A percentile compares a stretch with the other conserved stretches of the same genome.
These are phyloP conservation scores for Fomitopsis palustris DNA, from an alignment of 1,284 basidiomycete species.

Conservation along the genomic window DNA sequence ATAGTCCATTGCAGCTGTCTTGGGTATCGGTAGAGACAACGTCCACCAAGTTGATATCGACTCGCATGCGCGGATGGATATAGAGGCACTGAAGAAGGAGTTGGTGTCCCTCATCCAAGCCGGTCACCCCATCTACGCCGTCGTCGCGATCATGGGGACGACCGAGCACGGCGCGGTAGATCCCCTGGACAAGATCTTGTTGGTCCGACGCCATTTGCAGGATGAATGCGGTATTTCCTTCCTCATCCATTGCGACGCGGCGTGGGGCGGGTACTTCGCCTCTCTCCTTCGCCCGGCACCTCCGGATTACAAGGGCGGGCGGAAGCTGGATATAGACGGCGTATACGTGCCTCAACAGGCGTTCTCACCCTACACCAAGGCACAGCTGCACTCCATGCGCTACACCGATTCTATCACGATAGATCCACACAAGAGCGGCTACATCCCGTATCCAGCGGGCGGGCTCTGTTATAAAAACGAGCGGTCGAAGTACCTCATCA, in stretches of 20 bases:
- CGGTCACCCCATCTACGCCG: conserved; percentile 32
- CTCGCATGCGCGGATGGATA: conserved; percentile 34
- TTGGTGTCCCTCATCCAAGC: conserved; percentile 31
- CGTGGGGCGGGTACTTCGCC: conserved; percentile 46
- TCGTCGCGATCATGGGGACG: conserved; percentile 42
- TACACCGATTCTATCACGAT: conserved; percentile 39
- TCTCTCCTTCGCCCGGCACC: conserved; percentile 26
- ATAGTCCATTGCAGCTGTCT: conserved; percentile 29
- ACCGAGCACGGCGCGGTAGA: conserved; percentile 45
- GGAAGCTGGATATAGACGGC: conserved; percentile 1
- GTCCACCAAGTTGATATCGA: conserved; percentile 36
- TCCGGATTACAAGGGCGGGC: conserved; percentile 3
- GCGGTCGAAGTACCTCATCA: conserved; percentile 36
- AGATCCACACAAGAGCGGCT: conserved; percentile 46
- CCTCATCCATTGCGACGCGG: conserved; percentile 41
- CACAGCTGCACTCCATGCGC: conserved; percentile 20
- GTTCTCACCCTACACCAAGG: conserved; percentile 9
- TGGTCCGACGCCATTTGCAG: conserved; percentile 31
- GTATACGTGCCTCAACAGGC: conserved; percentile 6
- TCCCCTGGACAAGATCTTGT: conserved; percentile 37
- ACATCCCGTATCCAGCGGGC: conserved; percentile 43
- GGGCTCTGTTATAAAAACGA: conserved; percentile 40
- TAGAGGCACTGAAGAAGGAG: conserved; percentile 21
- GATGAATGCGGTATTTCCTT: conserved; percentile 34
- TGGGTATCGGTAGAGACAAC: conserved; percentile 41